Conservation (phyloP, 768 basidiomycete genomes). For the Xerocomellus intermedius region DNA sequence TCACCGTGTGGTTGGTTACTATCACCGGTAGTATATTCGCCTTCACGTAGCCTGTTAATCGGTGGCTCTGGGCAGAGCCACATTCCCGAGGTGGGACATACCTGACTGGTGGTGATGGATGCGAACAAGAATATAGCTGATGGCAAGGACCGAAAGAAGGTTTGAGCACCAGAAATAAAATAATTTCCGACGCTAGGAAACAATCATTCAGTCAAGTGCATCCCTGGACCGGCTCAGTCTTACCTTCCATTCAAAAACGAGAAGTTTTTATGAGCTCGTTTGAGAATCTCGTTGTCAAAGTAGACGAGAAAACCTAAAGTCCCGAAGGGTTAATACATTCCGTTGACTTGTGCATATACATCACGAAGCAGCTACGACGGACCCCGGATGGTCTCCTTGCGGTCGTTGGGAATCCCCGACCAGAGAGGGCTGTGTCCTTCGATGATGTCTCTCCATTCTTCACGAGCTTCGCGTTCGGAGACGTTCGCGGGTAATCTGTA, state of each 20-base stretch:
- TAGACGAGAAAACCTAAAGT: conserved; percentile 82
- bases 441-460: conserved; percentile 90
- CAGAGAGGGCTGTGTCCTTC: conserved; percentile 83
- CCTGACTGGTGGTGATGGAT: conserved; percentile 81
- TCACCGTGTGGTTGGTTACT: conserved; percentile 93
- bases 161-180: conserved; percentile 84
- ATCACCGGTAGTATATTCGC: conserved; percentile 88
- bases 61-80: background rate
- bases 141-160: conserved; percentile 89
- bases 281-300: conserved; percentile 85
- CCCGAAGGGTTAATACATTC: background rate
- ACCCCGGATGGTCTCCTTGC: conserved; percentile 92
- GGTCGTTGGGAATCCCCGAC: conserved; percentile 82
- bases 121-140: conserved; percentile 94
- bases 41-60: conserved; percentile 30
- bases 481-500: conserved; percentile 71
- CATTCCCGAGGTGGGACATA: conserved; percentile 22
- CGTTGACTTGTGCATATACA: background rate
- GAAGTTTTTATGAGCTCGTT: conserved; percentile 90
- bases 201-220: background rate
- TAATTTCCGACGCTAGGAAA: conserved; percentile 78
- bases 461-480: conserved; percentile 74
- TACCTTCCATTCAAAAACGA: conserved; percentile 90
- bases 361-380: conserved; percentile 11
- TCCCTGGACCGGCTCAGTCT: conserved; percentile 6